phyloP scores from a whole-genome alignment of 148 eudicot genomes.

The Vaccinium myrtillus region DNA sequence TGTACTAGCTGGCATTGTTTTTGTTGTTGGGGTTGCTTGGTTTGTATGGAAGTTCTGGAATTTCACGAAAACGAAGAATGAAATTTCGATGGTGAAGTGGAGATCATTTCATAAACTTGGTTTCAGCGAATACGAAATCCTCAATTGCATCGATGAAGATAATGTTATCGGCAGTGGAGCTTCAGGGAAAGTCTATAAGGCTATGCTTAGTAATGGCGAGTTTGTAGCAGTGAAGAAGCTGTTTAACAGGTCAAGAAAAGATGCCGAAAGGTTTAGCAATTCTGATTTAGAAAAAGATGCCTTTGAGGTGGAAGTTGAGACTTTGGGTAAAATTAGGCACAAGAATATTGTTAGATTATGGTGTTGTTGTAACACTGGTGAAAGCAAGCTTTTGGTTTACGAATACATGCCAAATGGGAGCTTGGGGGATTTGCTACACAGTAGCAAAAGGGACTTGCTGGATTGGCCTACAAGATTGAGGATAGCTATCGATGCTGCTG shows the following conservation, averaged over 20 bases:
- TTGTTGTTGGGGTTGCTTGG: slow-evolving; percentile 31
- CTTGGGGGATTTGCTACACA: slow-evolving; percentile 44
- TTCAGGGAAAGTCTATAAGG: slow-evolving; percentile 54
- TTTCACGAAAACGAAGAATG: slow-evolving; percentile 19
- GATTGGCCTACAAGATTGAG: slow-evolving; percentile 45
- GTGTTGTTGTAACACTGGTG: slow-evolving; percentile 42
- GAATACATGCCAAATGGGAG: slow-evolving; percentile 56
- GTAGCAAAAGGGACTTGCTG: slow-evolving; percentile 30
- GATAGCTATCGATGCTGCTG: slow-evolving; percentile 49
- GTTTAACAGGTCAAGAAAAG: slow-evolving; percentile 9
- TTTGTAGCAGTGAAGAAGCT: slow-evolving; percentile 50
- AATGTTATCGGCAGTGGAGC: slow-evolving; percentile 49
- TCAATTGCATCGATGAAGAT: slow-evolving; percentile 36
- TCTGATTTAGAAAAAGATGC: slow-evolving; percentile 21
- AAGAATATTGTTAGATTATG: slow-evolving; percentile 49
- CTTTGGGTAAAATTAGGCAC: slow-evolving; percentile 51
- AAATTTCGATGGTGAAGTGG: slow-evolving; percentile 34
- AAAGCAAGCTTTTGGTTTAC: slow-evolving; percentile 45
- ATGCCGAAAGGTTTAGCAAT: background rate
- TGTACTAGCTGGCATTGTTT: slow-evolving; percentile 22
- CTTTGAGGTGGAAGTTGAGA: slow-evolving; percentile 50
- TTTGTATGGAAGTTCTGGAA: slow-evolving; percentile 29
- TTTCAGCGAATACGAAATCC: slow-evolving; percentile 37
- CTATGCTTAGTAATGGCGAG: slow-evolving; percentile 41
- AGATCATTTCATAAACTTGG: slow-evolving; percentile 50